Conservation (phyloP, 2,329 filamentous ascomycete genomes). For the Cordyceps javanica region DNA sequence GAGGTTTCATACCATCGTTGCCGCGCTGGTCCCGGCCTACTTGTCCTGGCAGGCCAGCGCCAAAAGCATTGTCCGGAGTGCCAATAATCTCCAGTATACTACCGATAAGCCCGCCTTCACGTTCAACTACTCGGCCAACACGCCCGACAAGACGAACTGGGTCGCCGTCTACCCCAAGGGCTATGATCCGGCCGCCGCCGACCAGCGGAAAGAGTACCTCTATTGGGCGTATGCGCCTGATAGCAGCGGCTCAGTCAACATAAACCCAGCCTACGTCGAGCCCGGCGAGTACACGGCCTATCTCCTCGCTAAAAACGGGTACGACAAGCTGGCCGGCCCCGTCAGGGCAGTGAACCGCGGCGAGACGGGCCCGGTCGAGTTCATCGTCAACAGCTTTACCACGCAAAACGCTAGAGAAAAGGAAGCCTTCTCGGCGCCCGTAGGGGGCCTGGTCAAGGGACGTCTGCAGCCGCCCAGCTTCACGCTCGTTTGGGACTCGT, state of each 20-base stretch:
- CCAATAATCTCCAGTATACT: slow-evolving; percentile 4
- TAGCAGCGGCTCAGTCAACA: slow-evolving; percentile 13
- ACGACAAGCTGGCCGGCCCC: neutral
- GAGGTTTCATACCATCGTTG: neutral
- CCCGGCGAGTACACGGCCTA: slow-evolving; percentile 7
- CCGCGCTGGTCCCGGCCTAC: neutral
- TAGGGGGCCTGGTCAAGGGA: slow-evolving; percentile 28
- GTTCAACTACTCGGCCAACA: slow-evolving; percentile 18
- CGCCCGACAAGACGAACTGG: slow-evolving; percentile 20
- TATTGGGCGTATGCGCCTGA: slow-evolving; percentile 20
- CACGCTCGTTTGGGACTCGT: slow-evolving; percentile 22
- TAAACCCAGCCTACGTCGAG: neutral
- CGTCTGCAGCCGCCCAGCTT: slow-evolving; percentile 18
- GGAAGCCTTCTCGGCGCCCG: slow-evolving; percentile 25
- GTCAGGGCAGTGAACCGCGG: neutral
- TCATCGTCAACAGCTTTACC: slow-evolving; percentile 25
- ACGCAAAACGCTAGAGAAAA: slow-evolving; percentile 31
- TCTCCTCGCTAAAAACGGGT: slow-evolving; percentile 1
- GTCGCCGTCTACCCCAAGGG: slow-evolving; percentile 19
- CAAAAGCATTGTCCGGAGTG: neutral
- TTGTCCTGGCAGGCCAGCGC: neutral
- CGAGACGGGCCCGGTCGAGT: slow-evolving; percentile 18
- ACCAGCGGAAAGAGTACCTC: slow-evolving; percentile 14
- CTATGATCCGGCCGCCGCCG: slow-evolving; percentile 16
- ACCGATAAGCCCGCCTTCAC: slow-evolving; percentile 14